Conservation (phyloP, 2,329 filamentous ascomycete species). For the Trichoderma aggressivum region DNA sequence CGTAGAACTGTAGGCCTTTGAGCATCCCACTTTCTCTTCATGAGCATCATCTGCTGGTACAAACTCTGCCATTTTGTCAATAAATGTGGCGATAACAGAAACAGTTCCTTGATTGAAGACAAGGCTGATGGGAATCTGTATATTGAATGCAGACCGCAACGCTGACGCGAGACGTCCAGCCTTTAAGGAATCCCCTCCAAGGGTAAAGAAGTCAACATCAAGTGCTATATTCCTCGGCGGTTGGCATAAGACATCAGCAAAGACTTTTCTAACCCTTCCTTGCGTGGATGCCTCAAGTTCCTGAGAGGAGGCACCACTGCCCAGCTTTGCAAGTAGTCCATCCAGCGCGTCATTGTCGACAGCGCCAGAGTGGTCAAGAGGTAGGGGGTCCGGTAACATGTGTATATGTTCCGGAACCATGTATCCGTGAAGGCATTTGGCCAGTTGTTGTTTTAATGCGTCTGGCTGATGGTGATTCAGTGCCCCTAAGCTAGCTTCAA, state of each 20-base stretch:
- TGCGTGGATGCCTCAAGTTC: slow-evolving; percentile 30
- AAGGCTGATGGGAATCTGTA: slow-evolving; percentile 48
- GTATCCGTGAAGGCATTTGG: slow-evolving; percentile 29
- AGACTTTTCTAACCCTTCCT: slow-evolving; percentile 41
- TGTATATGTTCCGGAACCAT: slow-evolving; percentile 40
- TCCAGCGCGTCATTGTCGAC: slow-evolving; percentile 38
- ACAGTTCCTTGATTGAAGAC: slow-evolving; percentile 50
- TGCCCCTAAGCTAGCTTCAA: neutral
- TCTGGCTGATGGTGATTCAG: slow-evolving; percentile 7
- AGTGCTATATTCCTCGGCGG: slow-evolving; percentile 37
- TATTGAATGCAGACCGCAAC: slow-evolving; percentile 47
- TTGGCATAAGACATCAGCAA: slow-evolving; percentile 44
- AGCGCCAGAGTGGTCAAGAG: slow-evolving; percentile 29
- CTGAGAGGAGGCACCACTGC: slow-evolving; percentile 24
- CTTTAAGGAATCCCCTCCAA: slow-evolving; percentile 53
- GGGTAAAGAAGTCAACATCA: slow-evolving; percentile 48
- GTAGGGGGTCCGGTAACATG: slow-evolving; percentile 34
- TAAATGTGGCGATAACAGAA: slow-evolving; percentile 35
- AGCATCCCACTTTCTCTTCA: slow-evolving; percentile 33
- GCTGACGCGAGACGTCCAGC: slow-evolving; percentile 51
- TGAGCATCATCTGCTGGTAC: neutral
- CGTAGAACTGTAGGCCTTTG: slow-evolving; percentile 46
- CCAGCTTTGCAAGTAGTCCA: slow-evolving; percentile 28
- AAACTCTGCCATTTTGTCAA: slow-evolving; percentile 32
- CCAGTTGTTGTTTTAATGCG: slow-evolving; percentile 22